Evolutionary conservation across 257 asterid genomes (phyloP).

Genomic region (Solanum clarkiae): DNA sequence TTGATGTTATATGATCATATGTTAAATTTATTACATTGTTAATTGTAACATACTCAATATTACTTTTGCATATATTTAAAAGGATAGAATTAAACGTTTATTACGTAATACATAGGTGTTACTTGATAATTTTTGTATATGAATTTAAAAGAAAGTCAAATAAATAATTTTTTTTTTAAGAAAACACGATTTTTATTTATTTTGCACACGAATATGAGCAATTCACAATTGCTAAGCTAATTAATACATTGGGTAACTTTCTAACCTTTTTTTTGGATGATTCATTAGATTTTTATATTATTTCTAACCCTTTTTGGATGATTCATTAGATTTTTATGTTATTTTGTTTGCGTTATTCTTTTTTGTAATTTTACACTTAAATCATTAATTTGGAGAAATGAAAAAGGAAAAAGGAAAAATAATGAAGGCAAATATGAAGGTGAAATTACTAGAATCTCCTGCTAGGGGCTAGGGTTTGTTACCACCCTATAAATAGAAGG

Average conservation of each 20-base stretch:
- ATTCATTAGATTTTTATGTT: background rate
- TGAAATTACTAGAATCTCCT: background rate
- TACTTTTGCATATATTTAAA: background rate
- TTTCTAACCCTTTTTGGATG: background rate
- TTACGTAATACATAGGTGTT: too few species aligned
- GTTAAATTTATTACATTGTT: background rate
- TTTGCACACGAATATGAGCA: background rate
- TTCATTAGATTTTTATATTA: too few species aligned
- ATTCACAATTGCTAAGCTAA: background rate
- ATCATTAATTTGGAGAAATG: background rate
- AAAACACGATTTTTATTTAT: too few species aligned
- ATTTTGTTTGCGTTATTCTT: background rate
- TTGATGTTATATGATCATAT: background rate
- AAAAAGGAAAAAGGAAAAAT: background rate
- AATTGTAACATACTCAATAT: too few species aligned
- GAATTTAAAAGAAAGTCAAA: background rate
- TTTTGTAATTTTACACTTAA: background rate
- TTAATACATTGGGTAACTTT: background rate
- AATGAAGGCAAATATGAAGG: background rate
- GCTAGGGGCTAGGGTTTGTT: constrained; percentile 6
- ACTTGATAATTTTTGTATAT: too few species aligned
- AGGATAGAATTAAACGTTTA: background rate
- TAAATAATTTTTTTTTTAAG: too few species aligned
- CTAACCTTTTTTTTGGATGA: too few species aligned
- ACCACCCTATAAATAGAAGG: background rate